Evolutionary conservation across 305 asterid genomes (phyloP).

Genomic region (Fraxinus nigra): DNA sequence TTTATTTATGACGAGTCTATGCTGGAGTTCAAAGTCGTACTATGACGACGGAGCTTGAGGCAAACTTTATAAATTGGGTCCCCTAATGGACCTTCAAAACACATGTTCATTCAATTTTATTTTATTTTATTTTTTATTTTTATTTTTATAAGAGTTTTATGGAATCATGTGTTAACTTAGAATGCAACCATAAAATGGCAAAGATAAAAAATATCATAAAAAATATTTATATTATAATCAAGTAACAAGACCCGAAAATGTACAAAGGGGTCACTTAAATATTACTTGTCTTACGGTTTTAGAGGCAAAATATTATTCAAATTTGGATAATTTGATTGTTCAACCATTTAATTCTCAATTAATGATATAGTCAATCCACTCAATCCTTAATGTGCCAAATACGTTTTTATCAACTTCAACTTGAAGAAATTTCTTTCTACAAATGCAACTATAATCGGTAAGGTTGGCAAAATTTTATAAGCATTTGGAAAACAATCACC

Average conservation of each 20-base stretch:
- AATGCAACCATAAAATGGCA: background rate
- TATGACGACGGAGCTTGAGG: background rate
- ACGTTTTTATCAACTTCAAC: background rate
- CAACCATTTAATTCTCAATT: background rate
- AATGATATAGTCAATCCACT: background rate
- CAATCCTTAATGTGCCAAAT: background rate
- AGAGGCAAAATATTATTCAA: background rate
- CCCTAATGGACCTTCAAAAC: background rate
- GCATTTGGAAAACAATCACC: background rate
- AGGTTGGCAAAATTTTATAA: background rate
- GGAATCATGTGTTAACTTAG: background rate
- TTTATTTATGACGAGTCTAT: background rate
- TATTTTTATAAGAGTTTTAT: background rate
- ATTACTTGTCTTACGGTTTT: background rate
- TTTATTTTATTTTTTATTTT: no score
- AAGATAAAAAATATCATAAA: background rate
- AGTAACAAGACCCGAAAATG: background rate
- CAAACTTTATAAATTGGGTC: background rate
- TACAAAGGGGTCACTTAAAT: background rate
- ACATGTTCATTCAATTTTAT: background rate
- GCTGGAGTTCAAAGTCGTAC: background rate
- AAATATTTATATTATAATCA: no score
- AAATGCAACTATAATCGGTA: background rate
- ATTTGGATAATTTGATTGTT: no score
- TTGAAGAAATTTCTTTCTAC: background rate